Base-by-base conservation (phyloP, 345 rosid genomes). In the Salix arbutifolia region DNA sequence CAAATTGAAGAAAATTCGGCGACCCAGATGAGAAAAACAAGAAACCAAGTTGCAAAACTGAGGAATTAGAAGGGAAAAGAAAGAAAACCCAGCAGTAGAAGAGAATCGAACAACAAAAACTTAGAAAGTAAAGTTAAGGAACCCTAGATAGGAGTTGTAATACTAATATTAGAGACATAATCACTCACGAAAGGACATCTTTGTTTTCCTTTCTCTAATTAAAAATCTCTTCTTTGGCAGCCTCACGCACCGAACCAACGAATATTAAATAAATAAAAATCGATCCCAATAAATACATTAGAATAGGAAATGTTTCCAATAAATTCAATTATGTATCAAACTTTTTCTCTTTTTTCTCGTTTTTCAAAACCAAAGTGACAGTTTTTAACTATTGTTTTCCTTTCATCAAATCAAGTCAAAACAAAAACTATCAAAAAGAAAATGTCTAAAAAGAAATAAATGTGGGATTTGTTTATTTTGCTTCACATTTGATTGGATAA, bases 321-420 rank as follows among this genome's bases (percentile, higher is more conserved):
- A 56, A 74, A 80, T 75, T 80, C 87, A 76, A 84, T 35, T 35
- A 35, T 35, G 37, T 33, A 5, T 73, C 77, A 40, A 4, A 53
- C 64, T 14, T 26, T 65, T 28, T 61, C 67, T 17, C 38, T 77
- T 53, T 78, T 65, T 69, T 67, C 72, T 61, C 52, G 8, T 42
- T 42, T 42, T 42, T 42, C 46, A 42, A 42, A 52, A 52, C 35
- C 65, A 60, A 56, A 56, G 74, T 70, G 83, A 80, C 81, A 73
- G 84, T 82, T 77, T 80, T 76, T 77, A 48, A 83, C 88, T 74
- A 79, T 83, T 73, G 87, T 84, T 82, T 69, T 40, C 12, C 73
- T 62, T 74, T 9, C 65, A 74, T 77, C 76, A 78, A 83, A 83
- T 85, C 78, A 70, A 48, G 72, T 76, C 80, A 79, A 86, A 83